Evolutionary conservation across 176 grass and related monocot genomes (phyloP).

Genomic region (Hordeum marinum): DNA sequence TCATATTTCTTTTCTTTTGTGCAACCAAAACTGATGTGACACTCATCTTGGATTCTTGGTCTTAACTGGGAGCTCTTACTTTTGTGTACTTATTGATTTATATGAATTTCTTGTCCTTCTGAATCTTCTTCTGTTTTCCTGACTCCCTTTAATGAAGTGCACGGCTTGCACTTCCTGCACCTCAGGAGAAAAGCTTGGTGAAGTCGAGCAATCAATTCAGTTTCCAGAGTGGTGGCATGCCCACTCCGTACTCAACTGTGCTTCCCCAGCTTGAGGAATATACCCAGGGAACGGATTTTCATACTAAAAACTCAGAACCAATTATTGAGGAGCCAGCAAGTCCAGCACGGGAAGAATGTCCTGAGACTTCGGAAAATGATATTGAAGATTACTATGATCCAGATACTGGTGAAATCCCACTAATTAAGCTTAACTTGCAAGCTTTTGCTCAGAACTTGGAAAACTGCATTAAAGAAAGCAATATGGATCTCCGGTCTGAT

Average conservation of each 20-base stretch:
- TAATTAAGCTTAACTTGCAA: slow-evolving; percentile 80
- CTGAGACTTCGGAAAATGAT: slow-evolving; percentile 38
- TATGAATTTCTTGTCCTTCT: slow-evolving; percentile 23
- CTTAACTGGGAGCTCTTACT: slow-evolving; percentile 3
- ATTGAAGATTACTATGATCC: slow-evolving; percentile 72
- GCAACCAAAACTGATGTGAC: not conserved
- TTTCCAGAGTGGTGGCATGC: slow-evolving; percentile 33
- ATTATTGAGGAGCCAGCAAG: slow-evolving; percentile 91
- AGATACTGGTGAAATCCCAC: slow-evolving; percentile 79
- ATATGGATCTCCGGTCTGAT: slow-evolving; percentile 47
- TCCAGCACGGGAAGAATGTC: slow-evolving; percentile 48
- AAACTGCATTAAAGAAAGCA: slow-evolving; percentile 58
- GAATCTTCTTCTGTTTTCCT: slow-evolving; percentile 1
- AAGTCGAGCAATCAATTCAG: slow-evolving; percentile 25
- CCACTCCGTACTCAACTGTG: slow-evolving; percentile 1
- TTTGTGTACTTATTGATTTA: slow-evolving; percentile 7
- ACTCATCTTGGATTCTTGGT: not conserved
- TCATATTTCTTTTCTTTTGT: not conserved
- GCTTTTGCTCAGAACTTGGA: slow-evolving; percentile 77
- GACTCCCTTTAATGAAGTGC: slow-evolving; percentile 46
- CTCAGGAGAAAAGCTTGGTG: slow-evolving; percentile 55
- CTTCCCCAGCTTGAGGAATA: slow-evolving; percentile 31
- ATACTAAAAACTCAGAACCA: slow-evolving; percentile 50
- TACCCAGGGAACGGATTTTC: slow-evolving; percentile 21
- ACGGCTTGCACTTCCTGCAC: slow-evolving; percentile 74